Evolutionary conservation across 108 stramenopile genomes (phyloP).

Genomic region (Parietichytrium sp.): DNA sequence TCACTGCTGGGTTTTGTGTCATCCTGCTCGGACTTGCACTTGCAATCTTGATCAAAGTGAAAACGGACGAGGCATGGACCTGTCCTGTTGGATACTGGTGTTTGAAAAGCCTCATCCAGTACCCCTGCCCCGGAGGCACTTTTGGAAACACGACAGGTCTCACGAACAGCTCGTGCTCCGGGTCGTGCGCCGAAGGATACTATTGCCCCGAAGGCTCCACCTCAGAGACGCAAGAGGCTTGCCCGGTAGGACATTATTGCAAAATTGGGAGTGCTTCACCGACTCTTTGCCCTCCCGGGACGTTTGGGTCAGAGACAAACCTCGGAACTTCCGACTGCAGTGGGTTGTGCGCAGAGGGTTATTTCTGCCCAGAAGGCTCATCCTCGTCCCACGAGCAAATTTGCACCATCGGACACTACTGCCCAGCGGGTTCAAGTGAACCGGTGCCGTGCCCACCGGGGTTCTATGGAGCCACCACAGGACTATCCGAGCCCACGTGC

Average conservation of each 20-base stretch:
- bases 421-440: not conserved
- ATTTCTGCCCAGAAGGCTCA: conserved; percentile 5
- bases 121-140: not conserved
- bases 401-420: not conserved
- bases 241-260: not conserved
- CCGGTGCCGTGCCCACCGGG: not conserved
- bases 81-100: conserved; percentile 11
- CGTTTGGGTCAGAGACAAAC: not conserved
- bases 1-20: too few species aligned
- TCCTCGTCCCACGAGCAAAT: not conserved
- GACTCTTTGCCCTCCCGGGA: not conserved
- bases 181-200: not conserved
- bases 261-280: not conserved
- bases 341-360: not conserved
- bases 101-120: not conserved
- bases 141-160: not conserved
- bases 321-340: not conserved
- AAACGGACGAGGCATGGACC: too few species aligned
- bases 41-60: too few species aligned
- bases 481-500: not conserved
- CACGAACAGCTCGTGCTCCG: not conserved
- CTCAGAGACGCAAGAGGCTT: not conserved
- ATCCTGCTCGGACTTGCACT: too few species aligned
- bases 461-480: not conserved
- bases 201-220: not conserved